These are phyloP conservation scores for Rhodotorula sp. DNA, from an alignment of 1,284 basidiomycete species.

Conservation along the genomic window DNA sequence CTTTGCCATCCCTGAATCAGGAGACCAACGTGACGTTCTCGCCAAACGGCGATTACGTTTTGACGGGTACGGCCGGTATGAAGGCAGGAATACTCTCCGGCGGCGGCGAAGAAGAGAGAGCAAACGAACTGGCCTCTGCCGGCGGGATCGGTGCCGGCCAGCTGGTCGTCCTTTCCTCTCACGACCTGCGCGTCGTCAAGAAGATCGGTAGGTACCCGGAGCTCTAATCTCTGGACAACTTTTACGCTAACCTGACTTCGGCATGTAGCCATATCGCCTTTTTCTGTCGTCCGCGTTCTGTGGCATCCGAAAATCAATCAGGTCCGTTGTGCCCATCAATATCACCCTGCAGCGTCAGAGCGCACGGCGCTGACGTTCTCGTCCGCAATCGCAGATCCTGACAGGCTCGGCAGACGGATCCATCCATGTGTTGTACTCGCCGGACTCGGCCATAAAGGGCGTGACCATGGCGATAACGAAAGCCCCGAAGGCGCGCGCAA, in stretches of 20 bases:
- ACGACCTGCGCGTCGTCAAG: conserved; percentile 50
- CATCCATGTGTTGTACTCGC: conserved; percentile 86
- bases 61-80: conserved; percentile 66
- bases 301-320: conserved; percentile 99
- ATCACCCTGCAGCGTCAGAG: too few species aligned
- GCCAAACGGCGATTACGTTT: conserved; percentile 78
- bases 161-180: conserved; percentile 63
- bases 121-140: conserved; percentile 46
- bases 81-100: conserved; percentile 37
- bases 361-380: not conserved
- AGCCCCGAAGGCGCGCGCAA: conserved; percentile 64
- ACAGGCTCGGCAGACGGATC: conserved; percentile 81
- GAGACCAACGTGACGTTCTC: conserved; percentile 91
- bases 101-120: conserved; percentile 62
- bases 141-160: conserved; percentile 53
- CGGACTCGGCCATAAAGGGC: conserved; percentile 79
- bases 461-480: conserved; percentile 76
- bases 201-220: conserved; percentile 57
- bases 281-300: conserved; percentile 79
- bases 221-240: not conserved
- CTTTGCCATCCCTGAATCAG: conserved; percentile 75
- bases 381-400: conserved; percentile 61
- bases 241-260: not conserved
- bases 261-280: conserved; percentile 45
- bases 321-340: conserved; percentile 53